Conservation (phyloP, 768 basidiomycete genomes). For the Hebeloma cylindrosporum region DNA sequence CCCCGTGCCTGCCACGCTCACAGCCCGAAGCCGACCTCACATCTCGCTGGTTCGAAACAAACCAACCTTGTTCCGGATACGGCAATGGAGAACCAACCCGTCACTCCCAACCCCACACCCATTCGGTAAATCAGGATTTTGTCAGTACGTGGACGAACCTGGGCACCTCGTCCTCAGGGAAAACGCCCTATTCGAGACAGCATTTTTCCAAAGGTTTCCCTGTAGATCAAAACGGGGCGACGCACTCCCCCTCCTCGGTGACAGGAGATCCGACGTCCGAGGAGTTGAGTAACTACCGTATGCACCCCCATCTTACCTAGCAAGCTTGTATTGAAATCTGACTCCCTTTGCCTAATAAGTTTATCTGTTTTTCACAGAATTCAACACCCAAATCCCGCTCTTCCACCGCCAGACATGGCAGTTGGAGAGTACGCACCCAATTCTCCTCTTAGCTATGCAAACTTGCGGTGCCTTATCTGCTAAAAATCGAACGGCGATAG, state of each 20-base stretch:
- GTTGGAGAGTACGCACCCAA: slow-evolving; percentile 44
- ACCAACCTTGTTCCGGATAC: slow-evolving; percentile 34
- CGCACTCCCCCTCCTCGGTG: slow-evolving; percentile 32
- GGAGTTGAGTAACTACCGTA: slow-evolving; percentile 60
- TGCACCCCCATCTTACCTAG: slow-evolving; percentile 21
- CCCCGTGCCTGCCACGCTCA: slow-evolving; percentile 29
- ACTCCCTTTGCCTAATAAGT: slow-evolving; percentile 31
- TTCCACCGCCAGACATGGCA: slow-evolving; percentile 57
- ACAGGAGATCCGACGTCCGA: slow-evolving; percentile 34
- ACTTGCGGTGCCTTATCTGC: slow-evolving; percentile 62
- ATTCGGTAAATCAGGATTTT: slow-evolving; percentile 20
- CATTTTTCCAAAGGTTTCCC: slow-evolving; percentile 20
- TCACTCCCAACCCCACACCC: slow-evolving; percentile 20
- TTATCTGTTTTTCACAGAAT: slow-evolving; percentile 54
- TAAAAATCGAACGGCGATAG: slow-evolving; percentile 45
- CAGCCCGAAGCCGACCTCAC: slow-evolving; percentile 29
- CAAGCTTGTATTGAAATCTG: slow-evolving; percentile 9
- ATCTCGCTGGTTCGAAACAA: slow-evolving; percentile 34
- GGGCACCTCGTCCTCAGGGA: slow-evolving; percentile 22
- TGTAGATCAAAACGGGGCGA: slow-evolving; percentile 11
- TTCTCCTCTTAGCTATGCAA: slow-evolving; percentile 56
- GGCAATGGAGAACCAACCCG: slow-evolving; percentile 25
- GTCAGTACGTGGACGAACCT: slow-evolving; percentile 24
- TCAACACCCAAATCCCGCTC: slow-evolving; percentile 53
- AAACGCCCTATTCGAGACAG: slow-evolving; percentile 23